phyloP scores from a whole-genome alignment of 345 rosid genomes.

The Trapa incisa region DNA sequence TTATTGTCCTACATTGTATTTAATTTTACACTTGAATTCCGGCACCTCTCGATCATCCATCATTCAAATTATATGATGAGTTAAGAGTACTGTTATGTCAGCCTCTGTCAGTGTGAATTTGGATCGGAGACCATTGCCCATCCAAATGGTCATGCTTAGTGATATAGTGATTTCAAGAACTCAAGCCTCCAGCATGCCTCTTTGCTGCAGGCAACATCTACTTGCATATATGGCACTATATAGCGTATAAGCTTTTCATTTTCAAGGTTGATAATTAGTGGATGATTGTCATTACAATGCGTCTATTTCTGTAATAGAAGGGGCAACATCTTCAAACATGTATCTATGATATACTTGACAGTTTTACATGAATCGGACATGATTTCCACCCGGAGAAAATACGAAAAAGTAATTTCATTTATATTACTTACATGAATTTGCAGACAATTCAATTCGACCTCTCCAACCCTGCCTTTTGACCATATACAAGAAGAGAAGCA shows the following conservation, averaged over 20 bases:
- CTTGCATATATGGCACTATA: not conserved
- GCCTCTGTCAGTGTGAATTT: not conserved
- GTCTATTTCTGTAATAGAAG: too few species aligned
- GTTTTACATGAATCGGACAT: constrained; percentile 18
- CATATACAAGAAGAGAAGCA: not conserved
- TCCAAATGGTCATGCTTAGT: not conserved
- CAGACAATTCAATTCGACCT: not conserved
- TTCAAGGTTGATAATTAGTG: too few species aligned
- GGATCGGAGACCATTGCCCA: not conserved
- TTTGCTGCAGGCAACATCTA: not conserved
- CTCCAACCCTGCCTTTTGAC: not conserved
- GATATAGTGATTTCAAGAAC: not conserved
- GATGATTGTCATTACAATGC: too few species aligned
- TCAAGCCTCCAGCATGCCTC: not conserved
- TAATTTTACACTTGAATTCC: too few species aligned
- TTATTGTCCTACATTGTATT: too few species aligned
- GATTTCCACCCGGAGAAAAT: constrained; percentile 22
- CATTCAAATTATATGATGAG: too few species aligned
- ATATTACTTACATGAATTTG: constrained; percentile 2
- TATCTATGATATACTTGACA: constrained; percentile 37
- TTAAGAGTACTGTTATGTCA: too few species aligned
- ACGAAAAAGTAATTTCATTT: constrained; percentile 1
- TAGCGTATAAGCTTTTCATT: too few species aligned
- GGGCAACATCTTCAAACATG: not conserved
- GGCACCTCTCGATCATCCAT: too few species aligned